These are phyloP conservation scores for Ophiocordyceps camponoti-floridani DNA, from an alignment of 2,329 filamentous ascomycete species.

Conservation along the genomic window DNA sequence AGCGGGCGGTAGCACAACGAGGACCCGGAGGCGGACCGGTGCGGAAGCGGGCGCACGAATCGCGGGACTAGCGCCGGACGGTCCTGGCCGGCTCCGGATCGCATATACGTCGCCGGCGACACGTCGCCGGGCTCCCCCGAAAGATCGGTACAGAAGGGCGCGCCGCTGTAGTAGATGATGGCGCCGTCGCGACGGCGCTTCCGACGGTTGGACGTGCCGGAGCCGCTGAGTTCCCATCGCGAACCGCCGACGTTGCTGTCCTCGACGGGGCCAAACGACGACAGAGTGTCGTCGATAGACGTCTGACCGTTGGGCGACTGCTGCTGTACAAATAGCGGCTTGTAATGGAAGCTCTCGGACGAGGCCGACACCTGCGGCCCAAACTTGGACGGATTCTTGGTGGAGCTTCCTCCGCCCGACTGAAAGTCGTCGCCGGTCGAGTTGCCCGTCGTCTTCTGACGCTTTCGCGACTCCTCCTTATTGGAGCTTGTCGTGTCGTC, in stretches of 20 bases:
- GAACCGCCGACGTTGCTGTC: constrained; percentile 31
- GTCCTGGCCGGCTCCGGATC: constrained; percentile 21
- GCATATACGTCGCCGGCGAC: constrained; percentile 29
- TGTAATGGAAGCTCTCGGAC: constrained; percentile 40
- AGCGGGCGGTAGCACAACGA: constrained; percentile 29
- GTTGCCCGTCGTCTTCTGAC: constrained; percentile 20
- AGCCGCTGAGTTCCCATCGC: constrained; percentile 27
- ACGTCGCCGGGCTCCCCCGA: constrained; percentile 43
- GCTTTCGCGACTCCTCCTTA: constrained; percentile 24
- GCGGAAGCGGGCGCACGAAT: constrained; percentile 9
- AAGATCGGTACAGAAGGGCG: constrained; percentile 65
- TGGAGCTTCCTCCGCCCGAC: constrained; percentile 12
- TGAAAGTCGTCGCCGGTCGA: constrained; percentile 15
- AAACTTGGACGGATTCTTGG: constrained; percentile 21
- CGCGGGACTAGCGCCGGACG: constrained; percentile 7
- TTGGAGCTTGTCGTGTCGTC: constrained; percentile 28
- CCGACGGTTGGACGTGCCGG: constrained; percentile 26
- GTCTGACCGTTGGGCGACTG: constrained; percentile 26
- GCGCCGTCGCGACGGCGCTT: constrained; percentile 48
- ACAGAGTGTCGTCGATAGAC: constrained; percentile 28
- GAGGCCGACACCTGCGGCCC: constrained; percentile 19
- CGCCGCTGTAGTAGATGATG: constrained; percentile 70
- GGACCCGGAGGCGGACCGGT: constrained; percentile 32
- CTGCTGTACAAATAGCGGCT: constrained; percentile 39
- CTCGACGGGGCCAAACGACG: constrained; percentile 27